A percentile compares a stretch with the other conserved stretches of the same genome.
Conservation (phyloP, 2,329 filamentous ascomycete genomes). For the Calcarisporium arbuscula region DNA sequence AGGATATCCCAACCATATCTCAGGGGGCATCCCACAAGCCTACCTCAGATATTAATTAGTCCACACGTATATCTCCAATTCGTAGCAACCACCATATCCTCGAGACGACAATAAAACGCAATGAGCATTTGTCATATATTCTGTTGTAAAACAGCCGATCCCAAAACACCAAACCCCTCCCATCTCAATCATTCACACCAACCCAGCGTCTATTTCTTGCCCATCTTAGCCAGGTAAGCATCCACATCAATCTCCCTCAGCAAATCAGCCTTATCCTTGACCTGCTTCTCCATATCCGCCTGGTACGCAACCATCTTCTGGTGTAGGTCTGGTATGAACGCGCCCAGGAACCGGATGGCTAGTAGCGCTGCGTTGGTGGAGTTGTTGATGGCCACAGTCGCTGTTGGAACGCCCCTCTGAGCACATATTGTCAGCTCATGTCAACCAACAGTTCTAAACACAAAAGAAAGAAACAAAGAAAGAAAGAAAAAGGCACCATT, state of each 20-base stretch:
- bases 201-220: slow-evolving; percentile 21
- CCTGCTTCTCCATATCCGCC: slow-evolving; percentile 55
- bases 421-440: slow-evolving; percentile 31
- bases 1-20: too few relatives aligned
- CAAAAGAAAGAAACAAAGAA: neutral
- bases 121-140: too few relatives aligned
- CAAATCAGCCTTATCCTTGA: slow-evolving; percentile 54
- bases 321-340: slow-evolving; percentile 48
- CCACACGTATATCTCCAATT: too few relatives aligned
- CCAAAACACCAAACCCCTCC: too few relatives aligned
- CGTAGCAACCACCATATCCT: too few relatives aligned
- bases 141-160: too few relatives aligned
- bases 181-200: too few relatives aligned
- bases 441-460: neutral
- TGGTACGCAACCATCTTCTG: slow-evolving; percentile 56
- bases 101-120: too few relatives aligned
- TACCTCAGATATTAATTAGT: too few relatives aligned
- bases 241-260: slow-evolving; percentile 51
- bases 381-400: slow-evolving; percentile 75
- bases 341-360: slow-evolving; percentile 62
- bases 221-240: slow-evolving; percentile 41
- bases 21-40: too few relatives aligned
- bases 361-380: slow-evolving; percentile 69
- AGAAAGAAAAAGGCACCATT: slow-evolving; percentile 25
- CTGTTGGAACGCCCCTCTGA: slow-evolving; percentile 59